Base-by-base conservation (phyloP, 1,139 yeast genomes). In the Hemisphaericaspora xylofermentans region DNA sequence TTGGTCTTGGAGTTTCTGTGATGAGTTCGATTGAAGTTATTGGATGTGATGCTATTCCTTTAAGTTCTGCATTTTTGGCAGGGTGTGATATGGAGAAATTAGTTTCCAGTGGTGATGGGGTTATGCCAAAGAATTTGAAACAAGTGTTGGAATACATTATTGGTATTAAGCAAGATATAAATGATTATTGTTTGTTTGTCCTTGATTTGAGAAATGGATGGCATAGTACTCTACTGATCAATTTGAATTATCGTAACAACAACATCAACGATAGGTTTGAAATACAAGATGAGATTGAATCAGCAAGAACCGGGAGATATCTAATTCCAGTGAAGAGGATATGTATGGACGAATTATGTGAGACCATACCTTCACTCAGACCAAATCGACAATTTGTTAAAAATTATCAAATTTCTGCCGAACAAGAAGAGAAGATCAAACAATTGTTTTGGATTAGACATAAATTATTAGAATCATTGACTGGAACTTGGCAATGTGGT, bases 371-470 rank as follows among this genome's bases (percentile, higher is more conserved):
- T n/a, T 82, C 88, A 22, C 64, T 89, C 33, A 61, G 85, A 32
- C 30, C 30, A 21, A 78, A 81, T 35, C 80, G 82, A 45, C 96
- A 89, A 61, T 87, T 82, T 54, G 71, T 88, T 15, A 76, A 82
- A 27, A 84, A 84, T 52, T 75, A 80, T 39, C 75, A 73, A 39
- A 56, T 81, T 22, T 66, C 80, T 0, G 80, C 76, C 3, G 75
- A 63, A 51, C 83, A 75, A 43, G 86, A 76, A 43, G 70, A 63
- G 48, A 58, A 49, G 33, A 74, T 80, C 63, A 72, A 80, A 44
- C 82, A 81, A 48, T 65, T 78, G 6, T 93, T 89, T 59, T 93
- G 98, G 98, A 75, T 85, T 43, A 66, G 95, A 42, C 81, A 84
- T 43, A 71, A 74, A 42, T 58, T 93, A 2, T 63, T 93, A 41